Evolutionary conservation across 2,329 filamentous ascomycete genomes (phyloP).

Genomic region (Botrytis medusae): DNA sequence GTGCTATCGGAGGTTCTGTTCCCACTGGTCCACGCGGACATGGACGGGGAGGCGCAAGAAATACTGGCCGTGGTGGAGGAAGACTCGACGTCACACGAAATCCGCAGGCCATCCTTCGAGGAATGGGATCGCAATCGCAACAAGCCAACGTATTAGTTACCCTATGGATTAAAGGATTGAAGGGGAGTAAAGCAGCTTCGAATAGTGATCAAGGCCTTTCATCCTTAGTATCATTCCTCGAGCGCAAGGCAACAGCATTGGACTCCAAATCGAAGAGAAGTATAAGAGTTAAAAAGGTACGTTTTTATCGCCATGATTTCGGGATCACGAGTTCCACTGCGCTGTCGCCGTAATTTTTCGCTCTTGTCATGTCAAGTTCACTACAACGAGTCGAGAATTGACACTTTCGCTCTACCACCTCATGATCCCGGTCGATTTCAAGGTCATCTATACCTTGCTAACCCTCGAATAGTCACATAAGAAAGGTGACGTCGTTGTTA

Average conservation of each 20-base stretch:
- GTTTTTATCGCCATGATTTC: conserved; percentile 55
- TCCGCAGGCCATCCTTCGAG: conserved; percentile 41
- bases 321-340: conserved; percentile 39
- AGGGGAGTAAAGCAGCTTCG: conserved; percentile 64
- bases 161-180: conserved; percentile 60
- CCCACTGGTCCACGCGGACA: conserved; percentile 26
- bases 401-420: conserved; percentile 31
- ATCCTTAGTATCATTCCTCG: conserved; percentile 65
- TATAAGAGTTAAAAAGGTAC: conserved; percentile 75
- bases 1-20: conserved; percentile 26
- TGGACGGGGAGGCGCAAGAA: conserved; percentile 40
- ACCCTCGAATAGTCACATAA: conserved; percentile 66
- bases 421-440: conserved; percentile 40
- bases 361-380: conserved; percentile 42
- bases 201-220: conserved; percentile 67
- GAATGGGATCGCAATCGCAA: conserved; percentile 40
- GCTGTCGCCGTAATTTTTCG: conserved; percentile 43
- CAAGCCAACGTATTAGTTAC: conserved; percentile 35
- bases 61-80: conserved; percentile 36
- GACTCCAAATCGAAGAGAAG: conserved; percentile 45
- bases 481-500: conserved; percentile 67
- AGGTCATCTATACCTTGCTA: conserved; percentile 53
- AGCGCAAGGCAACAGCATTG: conserved; percentile 65
- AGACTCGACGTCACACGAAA: conserved; percentile 35
- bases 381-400: conserved; percentile 35